Evolutionary conservation across 805 yeast species (phyloP), one percentile per base, ranked within the genome.

Genomic region (Hanseniaspora thailandica): DNA sequence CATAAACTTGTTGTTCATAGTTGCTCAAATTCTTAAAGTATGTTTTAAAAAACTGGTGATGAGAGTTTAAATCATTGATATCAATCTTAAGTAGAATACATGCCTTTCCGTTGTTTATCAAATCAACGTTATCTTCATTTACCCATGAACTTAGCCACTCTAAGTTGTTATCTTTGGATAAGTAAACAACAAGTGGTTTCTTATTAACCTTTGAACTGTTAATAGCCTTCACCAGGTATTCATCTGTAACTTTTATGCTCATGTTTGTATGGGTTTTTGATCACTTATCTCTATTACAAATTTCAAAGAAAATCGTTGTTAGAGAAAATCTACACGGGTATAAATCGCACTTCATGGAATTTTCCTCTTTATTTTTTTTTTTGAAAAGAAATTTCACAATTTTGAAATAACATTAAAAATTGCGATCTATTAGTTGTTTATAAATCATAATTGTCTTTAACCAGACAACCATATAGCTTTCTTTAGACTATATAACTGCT

Each of bases 91-190:
- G 10, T 2, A 41, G 25, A 25, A 49, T 20, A 23, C 39, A 44
- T 2, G 47, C 46, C 17, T 49, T 23, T 4, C 10, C 20, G 1
- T 26, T 34, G 8, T 40, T 34, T 22, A 49, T 41, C 10, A 17
- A 25, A 9, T 34, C 28, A 10, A 10, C 40, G 36, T 49, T 49
- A 34, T 35, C 43, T 41, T 49, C 30, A 13, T n/a, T 41, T 28
- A 49, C 34, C 53, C 53, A 49, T 22, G 22, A 7, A n/a, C 23
- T n/a, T 1, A 49, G 10, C 53, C 53, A 49, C 4, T 30, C 17
- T 2, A 36, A 12, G 17, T 13, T 12, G 6, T 38, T 38, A 17
- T 34, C 47, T 9, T 41, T 23, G 17, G 44, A 6, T 6, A 49
- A 13, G 2, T 9, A 15, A 1, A 34, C 47, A n/a, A 41, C 12